Base-by-base conservation (phyloP, 805 yeast genomes). In the Torulaspora delbrueckii region DNA sequence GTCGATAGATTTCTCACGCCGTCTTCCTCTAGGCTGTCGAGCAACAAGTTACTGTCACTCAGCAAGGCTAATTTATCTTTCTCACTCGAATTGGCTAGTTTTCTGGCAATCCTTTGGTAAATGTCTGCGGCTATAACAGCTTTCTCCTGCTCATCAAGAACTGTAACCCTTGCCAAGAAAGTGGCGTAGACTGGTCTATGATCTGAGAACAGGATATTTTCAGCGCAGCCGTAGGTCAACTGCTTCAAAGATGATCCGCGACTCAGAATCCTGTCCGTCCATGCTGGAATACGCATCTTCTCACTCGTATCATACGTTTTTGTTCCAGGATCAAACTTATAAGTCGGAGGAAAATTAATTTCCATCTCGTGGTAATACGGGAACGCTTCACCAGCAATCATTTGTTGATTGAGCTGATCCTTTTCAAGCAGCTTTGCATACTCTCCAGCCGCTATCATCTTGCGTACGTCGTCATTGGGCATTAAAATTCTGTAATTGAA, bases 261-360 rank as follows among this genome's bases (percentile, higher is more conserved):
- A 57, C 80, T 82, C 39, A 90, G 65, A 26, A 91, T 81, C 46
- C 99, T 70, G 68, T 93, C 99, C 2, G 98, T 90, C 99, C 99
- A 93, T 0, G 99, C 95, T 1, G 99, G 99, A 9, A 86, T 81
- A 51, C 99, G 77, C 65, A 81, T 82, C 65, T 93, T 93, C 58
- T 91, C 98, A 33, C 95, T 82, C 0, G 95, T 77, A 63, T 93
- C 99, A 62, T 90, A 93, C 2, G 60, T 67, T 38, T 76, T 78
- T 0, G 95, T 84, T 4, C 95, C 95, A 40, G 86, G 84, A 61
- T 93, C 96, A 63, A 84, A 93, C 62, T 93, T 93, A 67, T 93
- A 93, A 0, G 99, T 93, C 5, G 99, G 99, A 6, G 84, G 76
- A 58, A 93, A 91, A 14, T 68, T 70, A 37, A 93, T 84, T 41